Evolutionary conservation across 768 basidiomycete genomes (phyloP), one percentile per base, ranked within the genome.

Genomic region (Phanerochaete sordida): DNA sequence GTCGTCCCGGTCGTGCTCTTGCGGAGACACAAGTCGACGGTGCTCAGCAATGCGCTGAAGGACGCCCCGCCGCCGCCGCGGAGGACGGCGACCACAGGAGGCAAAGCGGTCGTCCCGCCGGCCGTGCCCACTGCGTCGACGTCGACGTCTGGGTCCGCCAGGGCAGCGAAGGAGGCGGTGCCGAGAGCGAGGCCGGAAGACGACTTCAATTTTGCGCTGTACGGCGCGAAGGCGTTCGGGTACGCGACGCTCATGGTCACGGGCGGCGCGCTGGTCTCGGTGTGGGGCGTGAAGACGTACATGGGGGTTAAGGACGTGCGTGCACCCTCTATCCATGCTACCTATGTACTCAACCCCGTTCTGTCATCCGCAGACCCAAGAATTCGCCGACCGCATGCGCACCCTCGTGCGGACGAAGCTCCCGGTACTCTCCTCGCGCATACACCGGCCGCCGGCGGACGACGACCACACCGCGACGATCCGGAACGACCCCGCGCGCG

Each of bases 171-270:
- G 13, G 7, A 51, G 0, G n/a, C 59, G 27, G 13, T 35, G 26
- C 21, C 30, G n/a, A 50, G 58, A 11, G 55, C 44, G 1, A 19
- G 2, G 15, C 51, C 44, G 31, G 67, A 64, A 5, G 76, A 77
- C 59, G 69, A 73, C 37, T 79, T 81, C 64, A 83, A 82, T 47
- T 81, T 77, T 0, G 80, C 80, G 0, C 58, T 88, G 1, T 79
- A 84, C 63, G 80, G 82, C 1, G 73, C 81, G 4, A 87, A 87
- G 64, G 89, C 88, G 0, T 84, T 91, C 43, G 75, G 79, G 2
- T 78, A 89, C 44, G 87, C 89, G 3, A 90, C 89, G 0, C 66
- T 80, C 11, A 66, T 87, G 33, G 88, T 90, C 26, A 65, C 78
- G 0, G 70, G 77, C 2, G 75, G 80, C 26, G 86, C 81, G 0